Conservation (phyloP, 495 filamentous ascomycete species). For the Aspergillus asperescens region DNA sequence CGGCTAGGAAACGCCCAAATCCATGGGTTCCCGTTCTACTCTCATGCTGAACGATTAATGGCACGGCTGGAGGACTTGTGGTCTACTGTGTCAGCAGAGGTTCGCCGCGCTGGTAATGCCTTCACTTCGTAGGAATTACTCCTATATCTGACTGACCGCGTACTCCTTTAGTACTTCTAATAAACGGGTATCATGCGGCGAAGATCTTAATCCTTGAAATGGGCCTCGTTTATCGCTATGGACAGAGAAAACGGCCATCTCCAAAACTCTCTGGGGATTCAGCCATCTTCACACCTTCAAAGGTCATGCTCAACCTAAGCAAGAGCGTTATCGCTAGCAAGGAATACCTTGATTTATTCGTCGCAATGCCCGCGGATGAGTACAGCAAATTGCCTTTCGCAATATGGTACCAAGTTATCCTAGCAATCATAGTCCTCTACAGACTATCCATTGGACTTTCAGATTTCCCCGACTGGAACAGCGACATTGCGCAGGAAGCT, state of each 20-base stretch:
- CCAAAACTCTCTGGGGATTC: neutral
- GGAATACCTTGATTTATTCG: neutral
- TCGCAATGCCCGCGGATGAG: neutral
- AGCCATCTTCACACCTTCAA: neutral
- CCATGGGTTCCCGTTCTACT: no score
- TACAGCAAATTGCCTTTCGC: neutral
- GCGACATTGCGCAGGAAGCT: neutral
- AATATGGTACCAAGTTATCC: constrained; percentile 1
- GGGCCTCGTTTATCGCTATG: constrained; percentile 1
- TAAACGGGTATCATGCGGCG: neutral
- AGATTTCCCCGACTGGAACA: neutral
- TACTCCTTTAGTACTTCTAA: neutral
- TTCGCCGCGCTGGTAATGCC: neutral
- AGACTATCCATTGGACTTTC: neutral
- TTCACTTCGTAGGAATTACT: neutral
- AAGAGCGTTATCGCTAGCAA: neutral
- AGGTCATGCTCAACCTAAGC: neutral
- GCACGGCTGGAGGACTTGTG: neutral
- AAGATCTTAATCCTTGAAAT: constrained; percentile 1
- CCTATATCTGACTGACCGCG: neutral
- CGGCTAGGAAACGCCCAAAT: neutral
- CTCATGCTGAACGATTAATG: neutral
- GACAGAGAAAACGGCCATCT: neutral
- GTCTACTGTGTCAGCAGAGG: neutral
- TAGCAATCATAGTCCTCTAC: neutral